Evolutionary conservation across 2,329 filamentous ascomycete species (phyloP).

Genomic region (Paraconiothyrium sp.): DNA sequence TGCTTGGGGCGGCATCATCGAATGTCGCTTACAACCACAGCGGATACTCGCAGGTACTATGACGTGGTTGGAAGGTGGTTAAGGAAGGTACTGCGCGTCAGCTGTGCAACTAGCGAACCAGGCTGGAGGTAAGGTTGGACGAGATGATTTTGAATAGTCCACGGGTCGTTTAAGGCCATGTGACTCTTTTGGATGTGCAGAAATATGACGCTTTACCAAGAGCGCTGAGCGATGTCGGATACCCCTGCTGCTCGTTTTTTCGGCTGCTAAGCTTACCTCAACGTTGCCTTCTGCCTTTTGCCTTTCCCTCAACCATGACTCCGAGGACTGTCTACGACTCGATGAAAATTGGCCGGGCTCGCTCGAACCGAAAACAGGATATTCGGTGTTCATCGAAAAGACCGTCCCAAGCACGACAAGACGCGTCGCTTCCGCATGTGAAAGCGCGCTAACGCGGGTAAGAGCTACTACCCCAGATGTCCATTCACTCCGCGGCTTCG

Average conservation of each 20-base stretch:
- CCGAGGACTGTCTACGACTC: neutral
- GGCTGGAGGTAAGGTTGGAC: constrained; percentile 11
- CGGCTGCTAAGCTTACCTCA: constrained; percentile 14
- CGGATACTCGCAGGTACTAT: neutral
- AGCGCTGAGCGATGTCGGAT: constrained; percentile 9
- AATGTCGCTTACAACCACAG: constrained; percentile 12
- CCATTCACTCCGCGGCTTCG: neutral
- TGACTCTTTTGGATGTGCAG: constrained; percentile 1
- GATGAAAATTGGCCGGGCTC: neutral
- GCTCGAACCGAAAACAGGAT: neutral
- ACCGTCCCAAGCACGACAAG: neutral
- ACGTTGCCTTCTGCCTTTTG: constrained; percentile 8
- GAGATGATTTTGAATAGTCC: constrained; percentile 8
- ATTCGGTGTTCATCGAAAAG: too few relatives aligned
- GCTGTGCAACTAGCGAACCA: neutral
- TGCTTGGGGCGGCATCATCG: constrained; percentile 4
- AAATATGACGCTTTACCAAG: neutral
- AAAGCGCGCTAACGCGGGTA: constrained; percentile 7
- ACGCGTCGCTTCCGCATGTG: constrained; percentile 13
- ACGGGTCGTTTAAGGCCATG: neutral
- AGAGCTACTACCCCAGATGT: constrained; percentile 6
- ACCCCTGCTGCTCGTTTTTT: constrained; percentile 16
- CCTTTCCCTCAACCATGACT: neutral
- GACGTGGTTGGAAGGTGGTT: constrained; percentile 24
- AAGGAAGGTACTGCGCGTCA: constrained; percentile 7